Conservation (phyloP, 2,329 filamentous ascomycete species). For the Ascochyta lentis region DNA sequence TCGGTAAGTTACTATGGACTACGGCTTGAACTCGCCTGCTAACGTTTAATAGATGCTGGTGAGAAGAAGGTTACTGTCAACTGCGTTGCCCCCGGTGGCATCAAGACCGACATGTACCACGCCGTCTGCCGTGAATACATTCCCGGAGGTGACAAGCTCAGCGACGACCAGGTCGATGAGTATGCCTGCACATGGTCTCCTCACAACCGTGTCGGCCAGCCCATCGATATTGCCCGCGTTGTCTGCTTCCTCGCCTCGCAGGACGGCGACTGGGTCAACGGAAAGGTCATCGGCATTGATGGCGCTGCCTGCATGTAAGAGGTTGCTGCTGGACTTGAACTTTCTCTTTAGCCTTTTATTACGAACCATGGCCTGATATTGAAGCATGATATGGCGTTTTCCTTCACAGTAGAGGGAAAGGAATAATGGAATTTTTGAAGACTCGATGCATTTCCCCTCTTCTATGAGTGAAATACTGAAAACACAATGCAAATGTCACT, state of each 20-base stretch:
- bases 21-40: constrained; percentile 8
- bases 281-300: constrained; percentile 60
- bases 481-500: background rate
- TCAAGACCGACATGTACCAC: constrained; percentile 67
- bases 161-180: constrained; percentile 66
- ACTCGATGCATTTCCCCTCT: background rate
- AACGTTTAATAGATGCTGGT: constrained; percentile 51
- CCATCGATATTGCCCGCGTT: constrained; percentile 71
- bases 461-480: background rate
- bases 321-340: background rate
- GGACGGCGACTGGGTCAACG: constrained; percentile 64
- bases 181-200: constrained; percentile 70
- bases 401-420: constrained; percentile 18
- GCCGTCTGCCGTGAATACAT: constrained; percentile 70
- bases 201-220: constrained; percentile 69
- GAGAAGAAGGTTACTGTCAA: constrained; percentile 66
- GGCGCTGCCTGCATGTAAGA: constrained; percentile 53
- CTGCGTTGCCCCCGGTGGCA: constrained; percentile 64
- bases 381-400: constrained; percentile 27
- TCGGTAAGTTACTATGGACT: constrained; percentile 41
- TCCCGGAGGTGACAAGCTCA: constrained; percentile 62
- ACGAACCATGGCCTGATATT: constrained; percentile 15
- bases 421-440: constrained; percentile 11
- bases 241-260: constrained; percentile 66
- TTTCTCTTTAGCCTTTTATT: constrained; percentile 20